These are phyloP conservation scores for Conticribra weissflogii DNA, from an alignment of 108 stramenopile genomes.

Conservation along the genomic window DNA sequence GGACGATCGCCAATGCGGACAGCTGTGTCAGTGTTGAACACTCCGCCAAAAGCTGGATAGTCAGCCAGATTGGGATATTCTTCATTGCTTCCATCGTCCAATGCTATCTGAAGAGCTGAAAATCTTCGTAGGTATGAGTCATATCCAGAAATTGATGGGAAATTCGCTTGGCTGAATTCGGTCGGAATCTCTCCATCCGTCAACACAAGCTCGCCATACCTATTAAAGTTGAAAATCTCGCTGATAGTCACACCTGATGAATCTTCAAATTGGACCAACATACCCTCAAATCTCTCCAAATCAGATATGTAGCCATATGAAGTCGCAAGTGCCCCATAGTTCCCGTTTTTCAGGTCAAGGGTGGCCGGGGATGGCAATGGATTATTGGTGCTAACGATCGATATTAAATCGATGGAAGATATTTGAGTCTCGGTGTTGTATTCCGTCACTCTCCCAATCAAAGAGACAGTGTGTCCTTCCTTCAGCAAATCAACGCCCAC, in stretches of 20 bases:
- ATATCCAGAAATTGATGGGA: slow-evolving; percentile 22
- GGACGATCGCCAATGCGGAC: slow-evolving; percentile 43
- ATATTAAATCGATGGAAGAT: slow-evolving; percentile 3
- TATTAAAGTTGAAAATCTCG: slow-evolving; percentile 40
- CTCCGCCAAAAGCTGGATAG: slow-evolving; percentile 29
- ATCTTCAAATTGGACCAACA: slow-evolving; percentile 31
- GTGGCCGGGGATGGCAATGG: slow-evolving; percentile 19
- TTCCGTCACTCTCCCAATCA: slow-evolving; percentile 33
- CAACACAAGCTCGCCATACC: slow-evolving; percentile 38
- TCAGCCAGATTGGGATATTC: slow-evolving; percentile 8
- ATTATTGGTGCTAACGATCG: slow-evolving; percentile 12
- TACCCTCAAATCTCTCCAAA: slow-evolving; percentile 8
- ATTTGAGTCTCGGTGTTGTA: slow-evolving; percentile 41
- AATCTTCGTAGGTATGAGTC: slow-evolving; percentile 17
- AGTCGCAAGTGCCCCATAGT: background rate
- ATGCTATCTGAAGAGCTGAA: slow-evolving; percentile 29
- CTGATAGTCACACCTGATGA: slow-evolving; percentile 27
- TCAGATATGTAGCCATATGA: background rate
- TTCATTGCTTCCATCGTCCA: slow-evolving; percentile 29
- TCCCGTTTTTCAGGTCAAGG: slow-evolving; percentile 6
- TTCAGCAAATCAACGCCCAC: slow-evolving; percentile 33
- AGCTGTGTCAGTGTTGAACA: slow-evolving; percentile 19
- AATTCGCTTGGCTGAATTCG: slow-evolving; percentile 38
- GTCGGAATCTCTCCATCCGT: slow-evolving; percentile 20
- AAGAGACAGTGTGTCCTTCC: slow-evolving; percentile 12